Base-by-base conservation (phyloP, 2,329 filamentous ascomycete genomes). In the Fonsecaea monophora region DNA sequence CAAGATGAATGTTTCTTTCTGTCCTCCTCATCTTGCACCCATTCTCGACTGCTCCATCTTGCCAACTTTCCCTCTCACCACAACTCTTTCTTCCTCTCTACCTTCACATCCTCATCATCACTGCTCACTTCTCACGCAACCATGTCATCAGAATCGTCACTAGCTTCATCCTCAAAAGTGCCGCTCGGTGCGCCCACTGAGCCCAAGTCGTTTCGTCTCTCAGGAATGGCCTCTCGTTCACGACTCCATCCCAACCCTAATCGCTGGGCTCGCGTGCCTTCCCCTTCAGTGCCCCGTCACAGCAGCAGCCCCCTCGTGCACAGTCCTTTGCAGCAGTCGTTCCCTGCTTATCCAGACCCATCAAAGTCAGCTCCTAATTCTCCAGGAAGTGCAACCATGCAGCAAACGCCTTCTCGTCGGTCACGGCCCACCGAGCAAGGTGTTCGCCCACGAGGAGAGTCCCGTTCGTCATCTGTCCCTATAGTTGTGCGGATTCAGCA, bases 391-490 rank as follows among this genome's bases (percentile, higher is more conserved):
- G 10, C 25, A n/a, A 40, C 5, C 10, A 62, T 62, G 40, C 57
- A 60, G 56, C 32, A 63, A 21, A 68, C 60, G 1, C 65, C 62
- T 10, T 62, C 66, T 35, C 64, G 64, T 18, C 62, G 60, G 37
- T 60, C 66, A 40, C 65, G 66, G 30, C 35, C 37, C n/a, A 54
- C 18, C 53, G 66, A 63, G 25, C 62, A 54, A n/a, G 50, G 25
- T 18, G 32, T 32, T 7, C 59, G 42, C 32, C 25, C 42, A 34
- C 58, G 65, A 57, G 60, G 64, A 50, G 67, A 61, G 30, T 64
- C 70, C 3, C 68, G 65, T 18, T 72, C 70, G 4, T 66, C 67
- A 50, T 69, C 67, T 30, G 66, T 68, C 13, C 68, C 68, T 1
- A 57, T 62, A n/a, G 57, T 62, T 38, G 42, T 68, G 21, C 58